Evolutionary conservation across 805 yeast species (phyloP).

Genomic region (Millerozyma miso): DNA sequence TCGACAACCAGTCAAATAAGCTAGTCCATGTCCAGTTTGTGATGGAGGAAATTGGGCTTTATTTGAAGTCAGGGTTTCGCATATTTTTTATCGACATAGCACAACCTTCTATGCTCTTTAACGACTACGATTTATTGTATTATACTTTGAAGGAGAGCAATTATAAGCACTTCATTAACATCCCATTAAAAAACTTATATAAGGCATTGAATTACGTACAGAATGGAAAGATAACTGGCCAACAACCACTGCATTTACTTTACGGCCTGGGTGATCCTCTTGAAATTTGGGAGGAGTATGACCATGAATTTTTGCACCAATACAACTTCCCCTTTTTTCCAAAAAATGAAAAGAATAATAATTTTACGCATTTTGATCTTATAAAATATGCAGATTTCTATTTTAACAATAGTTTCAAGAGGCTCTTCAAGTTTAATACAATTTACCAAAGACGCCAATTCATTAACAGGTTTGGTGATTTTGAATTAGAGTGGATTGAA

Average conservation of each 20-base stretch:
- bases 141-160: slow-evolving; percentile 38
- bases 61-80: slow-evolving; percentile 48
- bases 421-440: slow-evolving; percentile 38
- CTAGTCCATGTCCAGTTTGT: slow-evolving; percentile 32
- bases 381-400: slow-evolving; percentile 31
- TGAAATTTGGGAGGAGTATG: slow-evolving; percentile 16
- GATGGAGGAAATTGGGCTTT: slow-evolving; percentile 56
- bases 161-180: slow-evolving; percentile 40
- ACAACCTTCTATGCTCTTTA: slow-evolving; percentile 37
- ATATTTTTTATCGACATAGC: slow-evolving; percentile 42
- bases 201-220: slow-evolving; percentile 41
- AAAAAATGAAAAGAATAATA: neutral
- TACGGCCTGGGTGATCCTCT: slow-evolving; percentile 27
- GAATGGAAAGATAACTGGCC: slow-evolving; percentile 18
- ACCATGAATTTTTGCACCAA: slow-evolving; percentile 12
- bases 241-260: slow-evolving; percentile 2
- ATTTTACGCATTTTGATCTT: slow-evolving; percentile 7
- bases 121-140: slow-evolving; percentile 40
- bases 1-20: slow-evolving; percentile 1
- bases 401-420: slow-evolving; percentile 26
- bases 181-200: slow-evolving; percentile 44
- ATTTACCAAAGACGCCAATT: slow-evolving; percentile 40
- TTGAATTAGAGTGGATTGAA: slow-evolving; percentile 25
- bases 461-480: slow-evolving; percentile 38
- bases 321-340: neutral